Percentiles rank a stretch among this genome's conserved stretches.
Conservation (phyloP, 495 filamentous ascomycete genomes). For the Pseudoneurospora amorphoporcata region DNA sequence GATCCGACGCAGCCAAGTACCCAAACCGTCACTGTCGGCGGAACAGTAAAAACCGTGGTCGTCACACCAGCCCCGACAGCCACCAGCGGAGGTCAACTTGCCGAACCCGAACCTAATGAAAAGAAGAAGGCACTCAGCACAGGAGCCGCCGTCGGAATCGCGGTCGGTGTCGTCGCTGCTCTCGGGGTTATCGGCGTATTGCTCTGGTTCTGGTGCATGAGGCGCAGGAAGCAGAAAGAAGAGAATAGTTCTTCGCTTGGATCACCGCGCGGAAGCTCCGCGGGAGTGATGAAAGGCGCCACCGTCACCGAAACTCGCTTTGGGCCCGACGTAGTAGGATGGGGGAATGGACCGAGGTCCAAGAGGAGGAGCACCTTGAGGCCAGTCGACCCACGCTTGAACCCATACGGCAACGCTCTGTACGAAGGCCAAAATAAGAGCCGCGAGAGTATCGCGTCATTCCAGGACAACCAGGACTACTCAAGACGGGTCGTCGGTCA, state of each 20-base stretch:
- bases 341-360: not conserved
- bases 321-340: not conserved
- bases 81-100: constrained; percentile 1
- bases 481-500: constrained; percentile 32
- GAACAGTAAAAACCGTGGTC: constrained; percentile 32
- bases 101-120: not conserved
- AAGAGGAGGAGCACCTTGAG: constrained; percentile 40
- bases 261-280: constrained; percentile 28
- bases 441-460: constrained; percentile 42
- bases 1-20: constrained; percentile 10
- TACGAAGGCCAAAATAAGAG: constrained; percentile 40
- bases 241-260: constrained; percentile 12
- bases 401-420: constrained; percentile 37
- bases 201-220: constrained; percentile 25
- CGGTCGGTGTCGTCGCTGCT: constrained; percentile 28
- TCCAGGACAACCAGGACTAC: constrained; percentile 48
- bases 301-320: constrained; percentile 20
- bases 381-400: constrained; percentile 46
- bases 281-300: constrained; percentile 28
- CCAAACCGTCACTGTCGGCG: constrained; percentile 33
- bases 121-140: constrained; percentile 7
- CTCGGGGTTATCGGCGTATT: constrained; percentile 17
- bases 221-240: constrained; percentile 16
- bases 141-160: constrained; percentile 32
- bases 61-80: constrained; percentile 20